Conservation (phyloP, 306 rosid species). For the Cucurbita pepo region DNA sequence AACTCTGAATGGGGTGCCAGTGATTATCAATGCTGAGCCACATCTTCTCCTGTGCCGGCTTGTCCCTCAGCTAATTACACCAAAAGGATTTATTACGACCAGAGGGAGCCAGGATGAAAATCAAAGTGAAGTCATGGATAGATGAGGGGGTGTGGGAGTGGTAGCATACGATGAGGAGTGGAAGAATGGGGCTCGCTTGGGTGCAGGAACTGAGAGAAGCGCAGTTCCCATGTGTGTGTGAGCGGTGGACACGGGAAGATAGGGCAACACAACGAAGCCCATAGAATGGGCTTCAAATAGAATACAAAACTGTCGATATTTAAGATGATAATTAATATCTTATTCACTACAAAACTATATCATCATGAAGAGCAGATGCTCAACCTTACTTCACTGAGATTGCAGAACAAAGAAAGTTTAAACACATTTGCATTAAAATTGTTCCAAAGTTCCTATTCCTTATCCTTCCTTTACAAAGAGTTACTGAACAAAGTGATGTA, state of each 20-base stretch:
- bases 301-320: too few species aligned
- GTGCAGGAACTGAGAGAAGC: conserved; percentile 22
- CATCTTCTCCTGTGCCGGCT: neutral
- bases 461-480: neutral
- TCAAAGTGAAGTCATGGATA: conserved; percentile 1
- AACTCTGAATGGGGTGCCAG: neutral
- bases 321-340: too few species aligned
- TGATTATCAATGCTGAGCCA: neutral
- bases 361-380: too few species aligned
- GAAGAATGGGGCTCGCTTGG: conserved; percentile 1
- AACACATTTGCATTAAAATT: neutral
- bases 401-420: neutral
- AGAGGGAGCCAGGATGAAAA: neutral
- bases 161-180: neutral
- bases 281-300: too few species aligned
- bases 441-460: neutral
- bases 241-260: neutral
- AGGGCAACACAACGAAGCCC: too few species aligned
- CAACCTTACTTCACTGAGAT: neutral
- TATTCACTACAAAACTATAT: too few species aligned
- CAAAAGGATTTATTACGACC: neutral
- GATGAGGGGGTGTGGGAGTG: neutral
- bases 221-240: conserved; percentile 28
- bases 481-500: neutral
- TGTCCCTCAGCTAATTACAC: neutral